Evolutionary conservation across 2,329 filamentous ascomycete species (phyloP).

Genomic region (Colletotrichum destructivum): DNA sequence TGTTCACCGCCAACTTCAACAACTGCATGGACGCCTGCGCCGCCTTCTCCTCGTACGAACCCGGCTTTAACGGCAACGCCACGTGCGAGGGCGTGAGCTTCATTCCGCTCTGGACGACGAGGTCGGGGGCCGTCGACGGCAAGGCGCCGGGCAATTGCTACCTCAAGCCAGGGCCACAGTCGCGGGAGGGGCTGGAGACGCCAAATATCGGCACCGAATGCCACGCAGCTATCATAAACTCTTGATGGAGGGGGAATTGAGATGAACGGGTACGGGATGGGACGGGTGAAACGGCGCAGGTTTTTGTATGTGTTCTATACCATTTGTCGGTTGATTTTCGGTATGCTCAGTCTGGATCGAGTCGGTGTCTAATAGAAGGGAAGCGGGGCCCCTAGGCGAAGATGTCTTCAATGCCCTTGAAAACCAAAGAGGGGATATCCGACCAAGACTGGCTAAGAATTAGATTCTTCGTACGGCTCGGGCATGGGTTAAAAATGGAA

Average conservation of each 20-base stretch:
- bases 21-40: slow-evolving; percentile 65
- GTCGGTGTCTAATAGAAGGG: background rate
- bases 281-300: background rate
- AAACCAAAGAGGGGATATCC: background rate
- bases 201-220: slow-evolving; percentile 54
- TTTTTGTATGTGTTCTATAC: slow-evolving; percentile 15
- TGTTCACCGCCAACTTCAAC: slow-evolving; percentile 61
- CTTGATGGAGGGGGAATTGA: background rate
- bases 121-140: slow-evolving; percentile 50
- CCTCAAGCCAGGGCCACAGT: slow-evolving; percentile 58
- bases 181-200: slow-evolving; percentile 46
- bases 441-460: background rate
- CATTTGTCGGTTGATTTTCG: background rate
- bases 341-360: background rate
- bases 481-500: too few relatives aligned
- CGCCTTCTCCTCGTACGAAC: slow-evolving; percentile 46
- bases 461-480: too few relatives aligned
- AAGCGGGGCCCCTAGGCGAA: background rate
- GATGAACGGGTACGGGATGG: background rate
- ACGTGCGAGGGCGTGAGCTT: slow-evolving; percentile 56
- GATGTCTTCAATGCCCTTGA: background rate
- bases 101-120: slow-evolving; percentile 60
- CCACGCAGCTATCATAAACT: slow-evolving; percentile 52
- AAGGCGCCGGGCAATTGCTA: slow-evolving; percentile 62
- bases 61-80: slow-evolving; percentile 41